phyloP scores from a whole-genome alignment of 495 filamentous ascomycete genomes.

The Neurospora africana region DNA sequence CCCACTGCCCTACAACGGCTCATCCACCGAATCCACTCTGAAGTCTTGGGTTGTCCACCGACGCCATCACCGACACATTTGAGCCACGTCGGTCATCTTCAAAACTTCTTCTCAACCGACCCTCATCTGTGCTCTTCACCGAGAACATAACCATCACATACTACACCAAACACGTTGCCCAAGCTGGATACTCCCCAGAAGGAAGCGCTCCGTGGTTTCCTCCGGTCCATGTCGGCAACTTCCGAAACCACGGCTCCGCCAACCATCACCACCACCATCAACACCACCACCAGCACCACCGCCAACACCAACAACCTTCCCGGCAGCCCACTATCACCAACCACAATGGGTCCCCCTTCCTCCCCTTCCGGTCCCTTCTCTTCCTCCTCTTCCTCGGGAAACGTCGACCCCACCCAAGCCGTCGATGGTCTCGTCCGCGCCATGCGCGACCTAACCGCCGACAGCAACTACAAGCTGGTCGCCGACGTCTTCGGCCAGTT shows the following conservation, averaged over 20 bases:
- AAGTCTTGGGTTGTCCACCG: not conserved
- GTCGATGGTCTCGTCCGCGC: constrained; percentile 27
- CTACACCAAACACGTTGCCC: not conserved
- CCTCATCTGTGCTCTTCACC: too few relatives aligned
- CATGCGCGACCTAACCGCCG: constrained; percentile 26
- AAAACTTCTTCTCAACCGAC: not conserved
- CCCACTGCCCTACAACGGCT: not conserved
- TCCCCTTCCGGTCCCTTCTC: not conserved
- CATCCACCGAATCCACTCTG: not conserved
- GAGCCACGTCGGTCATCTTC: not conserved
- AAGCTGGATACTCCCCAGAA: not conserved
- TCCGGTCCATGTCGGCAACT: not conserved
- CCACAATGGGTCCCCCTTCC: not conserved
- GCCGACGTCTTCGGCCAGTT: constrained; percentile 30
- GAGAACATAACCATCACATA: not conserved
- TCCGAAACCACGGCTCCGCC: not conserved
- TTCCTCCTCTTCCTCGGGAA: not conserved
- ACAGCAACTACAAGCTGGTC: constrained; percentile 29
- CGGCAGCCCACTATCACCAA: not conserved
- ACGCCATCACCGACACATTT: not conserved
- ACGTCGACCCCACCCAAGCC: constrained; percentile 16
- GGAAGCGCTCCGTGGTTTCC: not conserved
- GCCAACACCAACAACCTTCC: not conserved
- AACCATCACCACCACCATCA: not conserved
- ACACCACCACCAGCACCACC: not conserved